These are phyloP conservation scores for Apiospora phragmitis DNA, from an alignment of 2,329 filamentous ascomycete genomes.

Conservation along the genomic window DNA sequence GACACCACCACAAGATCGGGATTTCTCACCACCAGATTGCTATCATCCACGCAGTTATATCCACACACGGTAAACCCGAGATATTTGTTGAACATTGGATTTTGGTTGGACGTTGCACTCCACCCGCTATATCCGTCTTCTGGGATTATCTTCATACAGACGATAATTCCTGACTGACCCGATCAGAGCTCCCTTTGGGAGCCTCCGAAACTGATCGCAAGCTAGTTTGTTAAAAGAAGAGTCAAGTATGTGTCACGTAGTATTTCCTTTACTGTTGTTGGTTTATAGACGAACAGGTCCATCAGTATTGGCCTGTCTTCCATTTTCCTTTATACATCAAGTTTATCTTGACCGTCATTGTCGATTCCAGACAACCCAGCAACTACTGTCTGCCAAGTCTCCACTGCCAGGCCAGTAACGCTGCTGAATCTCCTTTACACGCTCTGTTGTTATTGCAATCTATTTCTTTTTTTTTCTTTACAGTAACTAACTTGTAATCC, in stretches of 20 bases:
- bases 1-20: background rate
- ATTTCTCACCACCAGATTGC: background rate
- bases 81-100: background rate
- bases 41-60: background rate
- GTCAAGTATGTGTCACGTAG: constrained; percentile 3
- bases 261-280: background rate
- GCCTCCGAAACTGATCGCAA: background rate
- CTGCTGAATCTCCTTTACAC: background rate
- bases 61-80: background rate
- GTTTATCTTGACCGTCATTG: background rate
- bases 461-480: background rate
- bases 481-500: background rate
- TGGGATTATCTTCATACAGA: background rate
- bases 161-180: background rate
- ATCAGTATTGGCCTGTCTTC: background rate
- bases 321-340: background rate
- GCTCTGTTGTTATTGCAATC: background rate
- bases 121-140: background rate
- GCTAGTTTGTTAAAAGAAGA: background rate
- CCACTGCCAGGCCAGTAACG: background rate
- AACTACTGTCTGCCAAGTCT: background rate
- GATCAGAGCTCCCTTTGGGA: background rate
- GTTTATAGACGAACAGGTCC: background rate
- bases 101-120: background rate
- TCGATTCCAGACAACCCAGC: background rate